Conservation (phyloP, 805 yeast genomes). For the Maudiozyma saulgeensis region DNA sequence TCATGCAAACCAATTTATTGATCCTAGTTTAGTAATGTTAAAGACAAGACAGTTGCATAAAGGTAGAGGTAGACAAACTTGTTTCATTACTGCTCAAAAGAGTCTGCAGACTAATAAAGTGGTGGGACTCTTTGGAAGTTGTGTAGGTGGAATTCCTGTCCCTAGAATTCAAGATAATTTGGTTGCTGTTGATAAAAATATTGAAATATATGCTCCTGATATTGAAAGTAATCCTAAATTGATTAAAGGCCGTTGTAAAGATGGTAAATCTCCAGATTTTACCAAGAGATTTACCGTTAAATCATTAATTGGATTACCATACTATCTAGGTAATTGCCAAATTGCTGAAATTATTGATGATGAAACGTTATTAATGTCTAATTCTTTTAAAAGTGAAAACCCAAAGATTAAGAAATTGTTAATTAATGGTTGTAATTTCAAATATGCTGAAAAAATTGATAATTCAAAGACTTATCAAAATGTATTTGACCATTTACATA, state of each 20-base stretch:
- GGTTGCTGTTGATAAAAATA: conserved; percentile 50
- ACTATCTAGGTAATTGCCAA: conserved; percentile 66
- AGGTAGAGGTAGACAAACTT: conserved; percentile 49
- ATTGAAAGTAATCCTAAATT: conserved; percentile 37
- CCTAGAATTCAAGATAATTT: conserved; percentile 84
- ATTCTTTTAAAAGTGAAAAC: conserved; percentile 54
- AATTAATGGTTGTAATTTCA: conserved; percentile 51
- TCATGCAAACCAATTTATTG: conserved; percentile 83
- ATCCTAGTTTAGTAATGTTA: conserved; percentile 67
- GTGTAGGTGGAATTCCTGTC: conserved; percentile 78
- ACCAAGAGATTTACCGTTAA: conserved; percentile 47
- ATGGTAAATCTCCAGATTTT: conserved; percentile 32
- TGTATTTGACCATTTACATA: conserved; percentile 73
- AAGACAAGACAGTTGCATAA: conserved; percentile 46
- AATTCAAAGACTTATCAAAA: conserved; percentile 71
- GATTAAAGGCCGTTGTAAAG: conserved; percentile 45
- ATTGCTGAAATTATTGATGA: conserved; percentile 60
- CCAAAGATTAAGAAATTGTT: conserved; percentile 37
- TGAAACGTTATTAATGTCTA: conserved; percentile 53
- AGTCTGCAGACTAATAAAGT: conserved; percentile 48
- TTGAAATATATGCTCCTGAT: conserved; percentile 44
- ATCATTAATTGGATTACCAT: conserved; percentile 70
- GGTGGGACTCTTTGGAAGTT: conserved; percentile 66
- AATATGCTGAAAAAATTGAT: conserved; percentile 72
- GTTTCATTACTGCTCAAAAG: conserved; percentile 75